Evolutionary conservation across 139 green algal species (phyloP).

Genomic region (Picochlorum sp.): DNA sequence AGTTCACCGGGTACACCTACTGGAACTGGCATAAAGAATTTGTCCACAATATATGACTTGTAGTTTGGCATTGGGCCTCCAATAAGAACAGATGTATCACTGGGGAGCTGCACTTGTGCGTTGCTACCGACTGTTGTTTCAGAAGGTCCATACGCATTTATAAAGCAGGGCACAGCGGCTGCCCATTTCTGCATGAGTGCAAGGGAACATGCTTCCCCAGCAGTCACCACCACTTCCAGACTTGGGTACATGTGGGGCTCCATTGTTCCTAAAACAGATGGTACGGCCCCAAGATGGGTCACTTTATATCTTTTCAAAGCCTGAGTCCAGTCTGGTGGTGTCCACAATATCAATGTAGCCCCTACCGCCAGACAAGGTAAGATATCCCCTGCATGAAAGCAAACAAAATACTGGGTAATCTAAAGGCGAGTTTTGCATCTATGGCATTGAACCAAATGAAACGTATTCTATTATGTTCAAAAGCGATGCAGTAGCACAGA

Average conservation of each 20-base stretch:
- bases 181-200: not conserved
- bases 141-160: constrained; percentile 30
- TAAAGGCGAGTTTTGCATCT: not conserved
- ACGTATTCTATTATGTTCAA: not conserved
- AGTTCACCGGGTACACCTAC: constrained; percentile 39
- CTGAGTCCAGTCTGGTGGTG: not conserved
- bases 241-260: not conserved
- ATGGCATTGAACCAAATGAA: not conserved
- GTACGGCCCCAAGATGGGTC: not conserved
- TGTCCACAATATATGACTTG: constrained; percentile 26
- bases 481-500: not conserved
- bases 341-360: constrained; percentile 5
- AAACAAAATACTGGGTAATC: not conserved
- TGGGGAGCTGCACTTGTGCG: not conserved
- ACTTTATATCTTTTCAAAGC: not conserved
- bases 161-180: not conserved
- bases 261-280: not conserved
- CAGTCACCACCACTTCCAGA: not conserved
- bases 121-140: constrained; percentile 28
- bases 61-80: constrained; percentile 34
- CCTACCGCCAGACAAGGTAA: constrained; percentile 2
- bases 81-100: constrained; percentile 14
- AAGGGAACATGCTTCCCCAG: constrained; percentile 2
- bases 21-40: constrained; percentile 16
- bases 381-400: not conserved